These are phyloP conservation scores for Russula ochroleuca DNA, from an alignment of 768 basidiomycete genomes.

Conservation along the genomic window DNA sequence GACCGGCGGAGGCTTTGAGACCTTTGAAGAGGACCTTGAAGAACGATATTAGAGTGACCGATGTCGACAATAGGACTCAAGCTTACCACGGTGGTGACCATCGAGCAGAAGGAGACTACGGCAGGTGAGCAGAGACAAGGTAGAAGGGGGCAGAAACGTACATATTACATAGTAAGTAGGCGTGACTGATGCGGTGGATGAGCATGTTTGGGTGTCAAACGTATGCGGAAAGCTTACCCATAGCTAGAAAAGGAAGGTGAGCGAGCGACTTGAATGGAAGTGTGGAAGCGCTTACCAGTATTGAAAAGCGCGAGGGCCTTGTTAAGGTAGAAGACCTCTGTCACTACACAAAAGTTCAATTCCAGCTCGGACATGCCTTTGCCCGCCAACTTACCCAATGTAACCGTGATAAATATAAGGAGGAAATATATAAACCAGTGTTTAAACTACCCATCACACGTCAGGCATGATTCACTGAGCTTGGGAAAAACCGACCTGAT, in stretches of 20 bases:
- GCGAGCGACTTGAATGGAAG: conserved; percentile 13
- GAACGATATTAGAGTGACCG: neutral
- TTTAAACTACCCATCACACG: conserved; percentile 59
- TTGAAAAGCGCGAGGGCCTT: conserved; percentile 95
- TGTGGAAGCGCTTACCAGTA: conserved; percentile 50
- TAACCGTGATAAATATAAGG: conserved; percentile 74
- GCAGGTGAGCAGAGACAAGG: conserved; percentile 17
- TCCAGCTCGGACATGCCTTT: conserved; percentile 1
- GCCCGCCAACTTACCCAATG: conserved; percentile 55
- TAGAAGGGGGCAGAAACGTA: conserved; percentile 35
- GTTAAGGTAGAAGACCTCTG: conserved; percentile 94
- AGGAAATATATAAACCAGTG: conserved; percentile 91
- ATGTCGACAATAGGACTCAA: neutral
- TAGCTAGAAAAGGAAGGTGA: conserved; percentile 41
- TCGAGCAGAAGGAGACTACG: conserved; percentile 77
- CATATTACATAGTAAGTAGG: conserved; percentile 86
- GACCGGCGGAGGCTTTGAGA: conserved; percentile 64
- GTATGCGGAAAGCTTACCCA: conserved; percentile 47
- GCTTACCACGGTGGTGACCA: conserved; percentile 75
- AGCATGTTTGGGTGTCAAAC: conserved; percentile 29
- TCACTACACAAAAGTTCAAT: conserved; percentile 43
- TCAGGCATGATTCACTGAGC: conserved; percentile 11
- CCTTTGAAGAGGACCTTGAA: conserved; percentile 82
- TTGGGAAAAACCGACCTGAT: conserved; percentile 52
- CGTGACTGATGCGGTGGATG: conserved; percentile 49